Evolutionary conservation across 805 yeast genomes (phyloP).

Genomic region (Wickerhamiella brachini): DNA sequence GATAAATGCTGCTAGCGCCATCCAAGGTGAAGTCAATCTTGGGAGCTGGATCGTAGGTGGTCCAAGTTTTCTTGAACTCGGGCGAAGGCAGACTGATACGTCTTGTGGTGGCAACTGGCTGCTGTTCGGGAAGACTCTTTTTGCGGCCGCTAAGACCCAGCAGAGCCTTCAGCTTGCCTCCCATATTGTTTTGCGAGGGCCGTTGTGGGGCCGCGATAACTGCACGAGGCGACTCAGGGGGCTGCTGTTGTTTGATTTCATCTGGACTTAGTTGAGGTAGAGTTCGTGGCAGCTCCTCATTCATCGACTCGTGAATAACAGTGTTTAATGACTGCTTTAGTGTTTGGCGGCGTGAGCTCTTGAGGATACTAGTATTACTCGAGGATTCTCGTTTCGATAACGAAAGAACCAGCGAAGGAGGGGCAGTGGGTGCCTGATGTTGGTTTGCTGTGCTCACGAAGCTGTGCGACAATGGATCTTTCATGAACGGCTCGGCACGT

Average conservation of each 20-base stretch:
- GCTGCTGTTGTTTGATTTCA: neutral
- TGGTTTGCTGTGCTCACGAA: neutral
- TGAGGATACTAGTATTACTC: neutral
- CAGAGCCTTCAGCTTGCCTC: neutral
- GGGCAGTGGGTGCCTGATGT: neutral
- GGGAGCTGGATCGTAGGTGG: neutral
- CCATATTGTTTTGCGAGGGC: neutral
- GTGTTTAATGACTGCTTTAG: neutral
- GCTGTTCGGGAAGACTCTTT: neutral
- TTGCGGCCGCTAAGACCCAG: neutral
- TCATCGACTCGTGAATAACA: neutral
- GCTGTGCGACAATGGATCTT: neutral
- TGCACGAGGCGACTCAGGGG: too few relatives aligned
- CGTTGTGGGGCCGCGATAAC: neutral
- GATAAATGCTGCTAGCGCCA: neutral
- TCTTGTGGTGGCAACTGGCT: neutral
- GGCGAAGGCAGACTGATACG: neutral
- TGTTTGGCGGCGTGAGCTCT: neutral
- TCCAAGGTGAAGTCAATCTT: neutral
- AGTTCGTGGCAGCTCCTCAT: neutral
- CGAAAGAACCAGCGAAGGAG: neutral
- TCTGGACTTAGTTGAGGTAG: neutral
- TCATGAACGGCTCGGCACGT: neutral
- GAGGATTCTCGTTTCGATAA: neutral
- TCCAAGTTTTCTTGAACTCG: neutral